Conservation (phyloP, 306 rosid genomes). For the Rubus parviflorus region DNA sequence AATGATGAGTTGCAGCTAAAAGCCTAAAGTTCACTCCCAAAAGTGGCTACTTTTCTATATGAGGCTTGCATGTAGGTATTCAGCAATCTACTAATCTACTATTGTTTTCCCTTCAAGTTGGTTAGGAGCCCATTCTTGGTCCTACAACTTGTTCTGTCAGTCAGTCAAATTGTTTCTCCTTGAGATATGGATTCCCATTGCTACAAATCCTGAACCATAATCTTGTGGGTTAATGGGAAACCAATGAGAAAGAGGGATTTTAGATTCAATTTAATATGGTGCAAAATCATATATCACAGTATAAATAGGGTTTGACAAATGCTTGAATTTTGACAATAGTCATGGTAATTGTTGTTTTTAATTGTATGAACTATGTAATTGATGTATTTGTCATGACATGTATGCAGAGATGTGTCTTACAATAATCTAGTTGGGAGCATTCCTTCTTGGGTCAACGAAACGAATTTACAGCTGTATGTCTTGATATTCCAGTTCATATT, state of each 20-base stretch:
- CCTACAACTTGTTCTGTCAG: neutral
- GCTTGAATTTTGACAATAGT: neutral
- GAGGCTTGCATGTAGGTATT: neutral
- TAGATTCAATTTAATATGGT: neutral
- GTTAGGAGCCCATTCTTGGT: neutral
- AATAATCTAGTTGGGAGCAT: conserved; percentile 64
- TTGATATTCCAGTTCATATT: neutral
- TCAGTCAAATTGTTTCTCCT: neutral
- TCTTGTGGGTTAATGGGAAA: conserved; percentile 1
- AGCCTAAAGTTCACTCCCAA: neutral
- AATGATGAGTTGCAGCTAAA: neutral
- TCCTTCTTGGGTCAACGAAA: conserved; percentile 68
- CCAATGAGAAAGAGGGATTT: neutral
- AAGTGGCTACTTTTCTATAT: neutral
- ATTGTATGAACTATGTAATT: conserved; percentile 5
- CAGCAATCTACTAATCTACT: neutral
- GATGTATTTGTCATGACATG: conserved; percentile 15
- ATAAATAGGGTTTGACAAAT: neutral
- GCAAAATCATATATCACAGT: neutral
- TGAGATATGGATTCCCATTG: neutral
- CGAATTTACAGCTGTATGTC: conserved; percentile 57
- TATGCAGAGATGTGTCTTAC: conserved; percentile 84
- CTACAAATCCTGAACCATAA: neutral
- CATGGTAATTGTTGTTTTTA: too few species aligned
- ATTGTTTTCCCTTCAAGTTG: conserved; percentile 6